Evolutionary conservation across 129 eudicot genomes (phyloP).

Genomic region (Saussurea involucrata): DNA sequence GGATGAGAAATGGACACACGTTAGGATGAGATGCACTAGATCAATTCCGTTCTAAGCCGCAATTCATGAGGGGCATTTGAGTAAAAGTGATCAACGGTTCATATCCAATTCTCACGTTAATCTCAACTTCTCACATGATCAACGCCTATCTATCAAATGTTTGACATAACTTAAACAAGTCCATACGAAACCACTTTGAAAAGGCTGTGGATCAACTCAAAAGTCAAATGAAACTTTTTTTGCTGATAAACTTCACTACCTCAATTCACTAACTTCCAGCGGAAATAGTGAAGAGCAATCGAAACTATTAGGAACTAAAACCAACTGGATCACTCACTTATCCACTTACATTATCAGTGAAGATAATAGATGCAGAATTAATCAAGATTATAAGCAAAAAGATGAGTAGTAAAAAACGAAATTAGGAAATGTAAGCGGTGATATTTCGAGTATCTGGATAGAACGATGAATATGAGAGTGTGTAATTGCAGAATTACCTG

Average conservation of each 20-base stretch:
- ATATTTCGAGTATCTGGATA: background rate
- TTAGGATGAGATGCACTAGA: too few relatives aligned
- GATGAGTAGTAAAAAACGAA: background rate
- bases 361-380: background rate
- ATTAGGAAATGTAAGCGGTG: background rate
- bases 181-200: background rate
- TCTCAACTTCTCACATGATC: too few relatives aligned
- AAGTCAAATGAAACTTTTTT: background rate
- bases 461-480: background rate
- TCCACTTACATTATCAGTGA: background rate
- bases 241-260: background rate
- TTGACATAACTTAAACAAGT: background rate
- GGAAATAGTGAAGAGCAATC: background rate
- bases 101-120: too few relatives aligned
- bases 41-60: too few relatives aligned
- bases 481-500: constrained; percentile 31
- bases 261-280: background rate
- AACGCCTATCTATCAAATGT: too few relatives aligned
- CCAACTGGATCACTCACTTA: background rate
- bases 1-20: too few relatives aligned
- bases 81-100: too few relatives aligned
- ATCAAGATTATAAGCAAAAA: constrained; percentile 1
- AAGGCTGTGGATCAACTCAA: background rate
- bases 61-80: too few relatives aligned
- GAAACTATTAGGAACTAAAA: background rate